Conservation (phyloP, 139 green algal species). For the Micractinium conductrix region DNA sequence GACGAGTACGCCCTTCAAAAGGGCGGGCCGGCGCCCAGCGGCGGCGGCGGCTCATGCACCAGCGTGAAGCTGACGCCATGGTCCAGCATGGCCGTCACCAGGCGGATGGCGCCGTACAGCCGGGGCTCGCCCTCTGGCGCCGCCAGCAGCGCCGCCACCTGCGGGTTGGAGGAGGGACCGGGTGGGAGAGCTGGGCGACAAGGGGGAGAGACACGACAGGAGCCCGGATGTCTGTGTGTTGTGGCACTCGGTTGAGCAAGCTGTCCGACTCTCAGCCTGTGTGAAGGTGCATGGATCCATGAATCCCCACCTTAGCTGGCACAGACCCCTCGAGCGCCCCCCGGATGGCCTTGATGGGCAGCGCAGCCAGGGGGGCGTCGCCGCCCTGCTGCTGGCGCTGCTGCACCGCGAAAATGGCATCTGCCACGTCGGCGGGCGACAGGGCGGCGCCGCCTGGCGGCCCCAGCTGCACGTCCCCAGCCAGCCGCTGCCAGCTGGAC, state of each 20-base stretch:
- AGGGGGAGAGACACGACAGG: no score
- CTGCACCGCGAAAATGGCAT: background rate
- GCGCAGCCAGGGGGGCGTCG: background rate
- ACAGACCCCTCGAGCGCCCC: background rate
- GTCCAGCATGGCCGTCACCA: background rate
- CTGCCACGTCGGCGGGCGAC: background rate
- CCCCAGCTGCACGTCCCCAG: background rate
- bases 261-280: no score
- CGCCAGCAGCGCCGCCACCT: background rate
- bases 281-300: no score
- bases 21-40: no score
- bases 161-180: background rate
- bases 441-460: background rate
- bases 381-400: background rate
- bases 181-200: no score
- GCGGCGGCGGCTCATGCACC: background rate
- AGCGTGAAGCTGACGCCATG: background rate
- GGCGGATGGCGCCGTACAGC: background rate
- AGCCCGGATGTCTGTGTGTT: no score
- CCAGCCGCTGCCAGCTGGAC: background rate
- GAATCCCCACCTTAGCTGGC: no score
- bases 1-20: no score
- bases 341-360: background rate
- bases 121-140: background rate
- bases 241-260: no score